Evolutionary conservation across 371 early-diverging fungal species (phyloP), one percentile per base, ranked within the genome.

Genomic region (Mortierella sp.): DNA sequence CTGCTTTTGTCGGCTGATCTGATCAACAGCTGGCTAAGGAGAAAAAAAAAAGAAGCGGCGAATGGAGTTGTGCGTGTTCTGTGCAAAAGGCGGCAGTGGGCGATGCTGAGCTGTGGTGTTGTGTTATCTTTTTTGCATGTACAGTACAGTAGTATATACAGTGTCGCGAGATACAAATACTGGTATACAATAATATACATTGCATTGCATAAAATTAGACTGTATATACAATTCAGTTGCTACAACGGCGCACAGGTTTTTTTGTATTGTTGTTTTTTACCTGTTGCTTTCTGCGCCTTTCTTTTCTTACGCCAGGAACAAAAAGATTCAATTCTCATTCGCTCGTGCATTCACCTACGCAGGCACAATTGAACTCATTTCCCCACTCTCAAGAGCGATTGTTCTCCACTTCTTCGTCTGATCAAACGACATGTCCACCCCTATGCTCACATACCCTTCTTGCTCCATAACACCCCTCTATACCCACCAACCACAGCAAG

Each of bases 351-450:
- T 37, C 3, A 4, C 37, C n/a, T 11, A 32, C n/a, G n/a, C n/a
- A n/a, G n/a, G n/a, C n/a, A n/a, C n/a, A n/a, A n/a, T n/a, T n/a
- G n/a, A n/a, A n/a, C n/a, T n/a, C 9, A 15, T 34, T 39, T 54
- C 14, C 9, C 21, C 32, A 23, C 26, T 28, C 9, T 15, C 11
- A 8, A 43, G 43, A 21, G 21, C 15, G 19, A 1, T 21, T 1
- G 15, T 43, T 17, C 15, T 43, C 43, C 19, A 15, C 21, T 43
- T 17, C 7, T n/a, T n/a, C 7, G 21, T n/a, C 8, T 17, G 43
- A 43, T 43, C 43, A 52, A 19, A 32, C 17, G n/a, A 39, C 30
- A 59, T 59, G 59, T 39, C 43, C 31, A 41, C 52, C 28, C 19
- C 60, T 8, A 60, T 44, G 0, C 15, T 32, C 27, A 51, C 60